Base-by-base conservation (phyloP, 768 basidiomycete species). In the Phanerodontia chrysosporium region DNA sequence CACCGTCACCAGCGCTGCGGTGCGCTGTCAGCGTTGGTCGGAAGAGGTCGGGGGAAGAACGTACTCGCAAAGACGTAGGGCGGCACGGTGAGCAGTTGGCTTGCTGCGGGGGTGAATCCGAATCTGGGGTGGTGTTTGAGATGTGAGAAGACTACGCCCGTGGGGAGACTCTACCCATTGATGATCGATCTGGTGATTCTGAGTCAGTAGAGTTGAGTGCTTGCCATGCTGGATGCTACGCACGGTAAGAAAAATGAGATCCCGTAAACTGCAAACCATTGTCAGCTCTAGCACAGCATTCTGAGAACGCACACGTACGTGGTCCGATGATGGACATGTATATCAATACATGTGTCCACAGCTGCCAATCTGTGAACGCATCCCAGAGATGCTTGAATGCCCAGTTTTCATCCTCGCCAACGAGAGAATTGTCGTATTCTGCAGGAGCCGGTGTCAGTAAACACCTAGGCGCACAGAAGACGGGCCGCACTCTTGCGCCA, bases 51-150 rank as follows among this genome's bases (percentile, higher is more conserved):
- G 2, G 76, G 69, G 65, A 82, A 80, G 1, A 86, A 86, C 56
- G 88, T 87, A 22, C 84, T 85, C 1, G 35, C 52, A 28, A 53
- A 53, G 22, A 85, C 68, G 64, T 87, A 89, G 9, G 86, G 85
- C 2, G 87, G 87, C 0, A 89, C 80, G 2, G 85, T 86, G 42
- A 90, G 76, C 1, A 89, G 74, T 64, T 88, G 85, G 55, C 80
- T 83, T 51, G 85, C 74, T 0, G 84, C 72, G 3, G 80, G 67
- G 2, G 76, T 69, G 65, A 82, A 80, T 1, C 87, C 87, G 57
- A 89, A 53, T 32, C 52, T 53, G 51, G 18, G 9, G 27, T 35
- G 36, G 21, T 27, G 44, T 35, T 1, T 24, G 21, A 29, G n/a
- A n/a, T n/a, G n/a, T n/a, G n/a, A n/a, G n/a, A n/a, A n/a, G n/a